Conservation (phyloP, 2,329 filamentous ascomycete species). For the Aspergillus sp. region DNA sequence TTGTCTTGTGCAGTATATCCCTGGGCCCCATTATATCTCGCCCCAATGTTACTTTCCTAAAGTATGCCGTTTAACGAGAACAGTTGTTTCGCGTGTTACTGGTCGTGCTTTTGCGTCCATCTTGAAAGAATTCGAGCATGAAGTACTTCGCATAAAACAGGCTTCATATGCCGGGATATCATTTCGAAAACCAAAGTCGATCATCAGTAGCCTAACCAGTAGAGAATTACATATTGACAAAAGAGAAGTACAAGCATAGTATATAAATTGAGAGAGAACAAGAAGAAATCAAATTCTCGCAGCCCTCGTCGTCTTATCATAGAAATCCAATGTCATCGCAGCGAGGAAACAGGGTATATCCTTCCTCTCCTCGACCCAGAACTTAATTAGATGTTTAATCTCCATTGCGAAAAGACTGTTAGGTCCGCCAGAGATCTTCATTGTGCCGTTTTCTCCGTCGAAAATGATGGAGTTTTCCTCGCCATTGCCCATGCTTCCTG, state of each 20-base stretch:
- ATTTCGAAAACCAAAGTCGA: not conserved
- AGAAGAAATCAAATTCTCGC: constrained; percentile 29
- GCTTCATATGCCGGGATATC: constrained; percentile 28
- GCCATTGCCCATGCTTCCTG: constrained; percentile 46
- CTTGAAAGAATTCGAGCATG: not conserved
- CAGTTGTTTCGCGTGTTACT: not conserved
- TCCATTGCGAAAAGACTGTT: constrained; percentile 81
- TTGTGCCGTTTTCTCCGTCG: constrained; percentile 89
- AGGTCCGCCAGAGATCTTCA: constrained; percentile 94
- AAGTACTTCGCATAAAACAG: not conserved
- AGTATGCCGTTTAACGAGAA: not conserved
- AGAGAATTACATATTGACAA: not conserved
- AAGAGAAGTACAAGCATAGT: constrained; percentile 9
- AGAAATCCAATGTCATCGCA: constrained; percentile 89
- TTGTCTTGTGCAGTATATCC: not conserved
- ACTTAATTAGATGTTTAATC: constrained; percentile 83
- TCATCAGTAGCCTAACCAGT: not conserved
- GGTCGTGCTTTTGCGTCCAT: not conserved
- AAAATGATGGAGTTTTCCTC: constrained; percentile 69
- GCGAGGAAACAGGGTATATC: constrained; percentile 93
- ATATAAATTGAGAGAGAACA: not conserved
- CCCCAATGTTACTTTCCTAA: not conserved
- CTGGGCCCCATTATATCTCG: not conserved
- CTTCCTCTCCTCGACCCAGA: constrained; percentile 92
- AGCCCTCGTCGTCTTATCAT: constrained; percentile 59